These are phyloP conservation scores for Medicago ruthenica DNA, from an alignment of 306 rosid genomes.

Conservation along the genomic window DNA sequence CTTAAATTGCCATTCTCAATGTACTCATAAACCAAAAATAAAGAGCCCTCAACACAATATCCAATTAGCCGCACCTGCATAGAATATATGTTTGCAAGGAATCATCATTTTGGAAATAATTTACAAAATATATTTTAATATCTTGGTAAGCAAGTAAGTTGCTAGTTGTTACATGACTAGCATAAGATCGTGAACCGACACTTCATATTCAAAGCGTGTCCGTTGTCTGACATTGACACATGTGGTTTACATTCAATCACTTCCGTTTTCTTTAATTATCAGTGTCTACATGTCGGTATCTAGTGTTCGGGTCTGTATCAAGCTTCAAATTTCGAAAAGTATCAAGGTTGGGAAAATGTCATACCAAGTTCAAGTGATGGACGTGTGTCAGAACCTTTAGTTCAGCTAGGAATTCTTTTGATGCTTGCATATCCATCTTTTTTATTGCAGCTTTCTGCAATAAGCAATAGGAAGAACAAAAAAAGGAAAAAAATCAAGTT, in stretches of 20 bases:
- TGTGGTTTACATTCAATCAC: neutral
- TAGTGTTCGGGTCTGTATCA: neutral
- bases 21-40: slow-evolving; percentile 75
- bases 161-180: neutral
- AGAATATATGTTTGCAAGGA: slow-evolving; percentile 31
- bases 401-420: slow-evolving; percentile 77
- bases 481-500: slow-evolving; percentile 10
- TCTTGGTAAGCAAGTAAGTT: slow-evolving; percentile 30
- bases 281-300: neutral
- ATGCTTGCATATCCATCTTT: slow-evolving; percentile 86
- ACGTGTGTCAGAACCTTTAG: slow-evolving; percentile 75
- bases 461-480: neutral
- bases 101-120: slow-evolving; percentile 11
- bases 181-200: neutral
- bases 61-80: slow-evolving; percentile 78
- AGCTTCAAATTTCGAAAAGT: slow-evolving; percentile 3
- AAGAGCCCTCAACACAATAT: slow-evolving; percentile 72
- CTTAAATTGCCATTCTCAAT: slow-evolving; percentile 76
- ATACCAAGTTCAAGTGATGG: slow-evolving; percentile 86
- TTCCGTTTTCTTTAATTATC: neutral
- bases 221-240: neutral
- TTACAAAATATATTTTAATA: slow-evolving; percentile 5
- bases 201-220: neutral
- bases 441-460: slow-evolving; percentile 75
- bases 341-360: slow-evolving; percentile 7